Evolutionary conservation across 352 stramenopile species (phyloP).

Genomic region (Phytopythium ostracodes): DNA sequence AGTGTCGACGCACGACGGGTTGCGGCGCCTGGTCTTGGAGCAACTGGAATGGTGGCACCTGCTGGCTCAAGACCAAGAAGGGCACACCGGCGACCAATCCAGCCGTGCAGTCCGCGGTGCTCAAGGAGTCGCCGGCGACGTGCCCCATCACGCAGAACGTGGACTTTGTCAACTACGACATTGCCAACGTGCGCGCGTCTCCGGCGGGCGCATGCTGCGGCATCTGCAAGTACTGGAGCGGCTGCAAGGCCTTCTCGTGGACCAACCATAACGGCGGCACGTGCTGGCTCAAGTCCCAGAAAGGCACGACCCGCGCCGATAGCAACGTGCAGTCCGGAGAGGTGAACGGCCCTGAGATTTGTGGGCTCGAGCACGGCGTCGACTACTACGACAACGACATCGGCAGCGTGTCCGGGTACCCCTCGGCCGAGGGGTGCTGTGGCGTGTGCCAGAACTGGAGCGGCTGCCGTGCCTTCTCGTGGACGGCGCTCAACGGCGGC

Average conservation of each 20-base stretch:
- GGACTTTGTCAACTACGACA: constrained; percentile 28
- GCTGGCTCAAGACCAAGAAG: constrained; percentile 26
- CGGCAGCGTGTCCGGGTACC: constrained; percentile 9
- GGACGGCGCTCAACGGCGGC: constrained; percentile 11
- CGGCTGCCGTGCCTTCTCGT: constrained; percentile 19
- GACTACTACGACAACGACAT: constrained; percentile 37
- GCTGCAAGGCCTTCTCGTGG: constrained; percentile 14
- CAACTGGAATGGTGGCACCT: constrained; percentile 12
- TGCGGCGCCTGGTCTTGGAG: neutral
- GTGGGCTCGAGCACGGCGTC: constrained; percentile 15
- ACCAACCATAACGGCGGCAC: constrained; percentile 18
- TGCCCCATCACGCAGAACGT: constrained; percentile 15
- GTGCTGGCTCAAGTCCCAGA: constrained; percentile 11
- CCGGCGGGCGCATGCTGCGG: constrained; percentile 12
- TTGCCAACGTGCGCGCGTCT: constrained; percentile 19
- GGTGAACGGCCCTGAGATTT: constrained; percentile 18
- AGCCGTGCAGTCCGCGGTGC: constrained; percentile 6
- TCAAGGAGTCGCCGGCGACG: constrained; percentile 4
- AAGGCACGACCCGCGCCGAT: constrained; percentile 10
- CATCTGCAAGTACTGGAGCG: neutral
- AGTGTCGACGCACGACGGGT: neutral
- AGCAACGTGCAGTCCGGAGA: constrained; percentile 15
- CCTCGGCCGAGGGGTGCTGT: constrained; percentile 18
- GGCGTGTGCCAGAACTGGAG: constrained; percentile 28
- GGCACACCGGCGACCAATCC: constrained; percentile 12